Evolutionary conservation across 768 basidiomycete genomes (phyloP).

Genomic region (Termitomyces bulborhizus): DNA sequence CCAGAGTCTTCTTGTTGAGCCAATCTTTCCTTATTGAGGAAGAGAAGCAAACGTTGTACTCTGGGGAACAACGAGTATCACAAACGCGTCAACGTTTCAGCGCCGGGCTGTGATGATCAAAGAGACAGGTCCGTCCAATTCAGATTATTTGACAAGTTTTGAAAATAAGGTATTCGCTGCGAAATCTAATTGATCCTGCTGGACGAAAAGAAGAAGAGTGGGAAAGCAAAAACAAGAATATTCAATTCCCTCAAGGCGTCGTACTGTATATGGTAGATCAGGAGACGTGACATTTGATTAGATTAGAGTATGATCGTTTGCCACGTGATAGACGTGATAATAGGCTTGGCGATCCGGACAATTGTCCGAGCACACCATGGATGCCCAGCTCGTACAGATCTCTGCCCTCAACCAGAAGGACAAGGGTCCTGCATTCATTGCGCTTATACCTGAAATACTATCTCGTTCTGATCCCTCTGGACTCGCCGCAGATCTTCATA

Average conservation of each 20-base stretch:
- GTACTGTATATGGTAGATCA: too few species aligned
- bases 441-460: constrained; percentile 64
- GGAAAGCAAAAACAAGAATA: neutral
- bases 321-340: neutral
- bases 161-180: too few species aligned
- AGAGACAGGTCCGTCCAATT: neutral
- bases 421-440: constrained; percentile 69
- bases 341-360: too few species aligned
- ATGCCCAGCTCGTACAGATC: constrained; percentile 57
- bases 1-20: too few species aligned
- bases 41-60: neutral
- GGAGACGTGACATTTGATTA: too few species aligned
- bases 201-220: too few species aligned
- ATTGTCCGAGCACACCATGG: constrained; percentile 36
- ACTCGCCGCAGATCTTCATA: constrained; percentile 53
- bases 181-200: neutral
- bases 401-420: constrained; percentile 73
- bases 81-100: neutral
- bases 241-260: neutral
- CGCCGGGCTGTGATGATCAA: neutral
- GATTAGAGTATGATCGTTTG: neutral
- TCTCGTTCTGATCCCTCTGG: constrained; percentile 38
- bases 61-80: constrained; percentile 6
- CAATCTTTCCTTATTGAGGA: neutral
- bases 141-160: neutral